Evolutionary conservation across 768 basidiomycete genomes (phyloP).

Genomic region (Lentinula sp.): DNA sequence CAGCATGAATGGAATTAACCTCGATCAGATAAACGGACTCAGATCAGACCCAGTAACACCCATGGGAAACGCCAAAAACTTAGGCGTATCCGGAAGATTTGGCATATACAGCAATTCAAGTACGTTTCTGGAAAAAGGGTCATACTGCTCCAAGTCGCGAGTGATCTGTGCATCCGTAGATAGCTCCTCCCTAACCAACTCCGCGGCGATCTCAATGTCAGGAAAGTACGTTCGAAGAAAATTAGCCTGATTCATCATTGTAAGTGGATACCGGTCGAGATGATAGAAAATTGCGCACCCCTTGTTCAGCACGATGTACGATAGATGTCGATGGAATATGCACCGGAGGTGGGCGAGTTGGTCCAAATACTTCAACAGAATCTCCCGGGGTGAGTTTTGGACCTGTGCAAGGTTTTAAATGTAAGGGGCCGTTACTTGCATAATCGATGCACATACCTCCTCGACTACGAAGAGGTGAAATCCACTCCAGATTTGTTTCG

Average conservation of each 20-base stretch:
- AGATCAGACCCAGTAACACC: slow-evolving; percentile 54
- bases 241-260: slow-evolving; percentile 42
- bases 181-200: slow-evolving; percentile 56
- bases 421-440: neutral
- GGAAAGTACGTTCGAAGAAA: slow-evolving; percentile 69
- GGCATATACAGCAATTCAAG: slow-evolving; percentile 35
- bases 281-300: slow-evolving; percentile 34
- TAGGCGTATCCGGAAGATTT: slow-evolving; percentile 15
- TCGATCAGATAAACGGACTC: slow-evolving; percentile 35
- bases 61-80: slow-evolving; percentile 53
- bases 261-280: neutral
- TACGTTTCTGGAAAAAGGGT: slow-evolving; percentile 53
- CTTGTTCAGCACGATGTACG: slow-evolving; percentile 58
- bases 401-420: neutral
- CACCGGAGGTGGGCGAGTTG: slow-evolving; percentile 37
- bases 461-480: slow-evolving; percentile 27
- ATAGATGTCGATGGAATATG: slow-evolving; percentile 23
- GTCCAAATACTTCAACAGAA: slow-evolving; percentile 48
- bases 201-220: slow-evolving; percentile 68
- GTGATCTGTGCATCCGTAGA: slow-evolving; percentile 33
- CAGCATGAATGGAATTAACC: neutral
- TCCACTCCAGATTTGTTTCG: slow-evolving; percentile 47
- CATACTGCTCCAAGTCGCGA: slow-evolving; percentile 35
- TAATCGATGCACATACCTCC: slow-evolving; percentile 18
- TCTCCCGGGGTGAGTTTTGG: slow-evolving; percentile 19